Evolutionary conservation across 495 filamentous ascomycete species (phyloP).

Genomic region (Xylaria bambusicola): DNA sequence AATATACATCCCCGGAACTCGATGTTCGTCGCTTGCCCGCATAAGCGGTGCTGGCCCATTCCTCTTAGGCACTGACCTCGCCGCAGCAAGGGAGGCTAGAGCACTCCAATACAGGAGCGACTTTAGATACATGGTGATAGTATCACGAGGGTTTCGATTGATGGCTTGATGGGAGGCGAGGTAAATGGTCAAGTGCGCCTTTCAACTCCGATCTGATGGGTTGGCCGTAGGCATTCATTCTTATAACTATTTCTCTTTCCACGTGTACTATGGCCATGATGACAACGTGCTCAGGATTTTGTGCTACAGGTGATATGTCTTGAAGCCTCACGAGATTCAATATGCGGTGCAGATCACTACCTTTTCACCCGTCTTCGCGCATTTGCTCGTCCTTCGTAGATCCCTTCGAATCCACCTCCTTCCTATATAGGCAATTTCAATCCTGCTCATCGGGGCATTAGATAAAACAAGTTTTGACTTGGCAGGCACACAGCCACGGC

Average conservation of each 20-base stretch:
- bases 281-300: background rate
- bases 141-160: background rate
- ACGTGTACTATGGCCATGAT: background rate
- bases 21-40: background rate
- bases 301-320: background rate
- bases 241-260: background rate
- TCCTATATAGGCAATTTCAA: conserved; percentile 8
- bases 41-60: conserved; percentile 5
- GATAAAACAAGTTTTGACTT: background rate
- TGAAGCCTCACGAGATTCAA: background rate
- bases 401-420: background rate
- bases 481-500: background rate
- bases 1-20: background rate
- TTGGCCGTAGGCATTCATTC: background rate
- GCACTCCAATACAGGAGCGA: background rate
- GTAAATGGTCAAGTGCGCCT: background rate
- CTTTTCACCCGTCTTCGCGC: background rate
- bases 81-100: background rate
- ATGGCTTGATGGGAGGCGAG: background rate
- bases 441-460: background rate
- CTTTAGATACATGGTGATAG: background rate
- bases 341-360: background rate
- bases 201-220: background rate
- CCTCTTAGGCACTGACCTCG: conserved; percentile 8
- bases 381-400: background rate